phyloP scores from a whole-genome alignment of 2,329 filamentous ascomycete genomes.

The Tolypocladium ovalisporum region DNA sequence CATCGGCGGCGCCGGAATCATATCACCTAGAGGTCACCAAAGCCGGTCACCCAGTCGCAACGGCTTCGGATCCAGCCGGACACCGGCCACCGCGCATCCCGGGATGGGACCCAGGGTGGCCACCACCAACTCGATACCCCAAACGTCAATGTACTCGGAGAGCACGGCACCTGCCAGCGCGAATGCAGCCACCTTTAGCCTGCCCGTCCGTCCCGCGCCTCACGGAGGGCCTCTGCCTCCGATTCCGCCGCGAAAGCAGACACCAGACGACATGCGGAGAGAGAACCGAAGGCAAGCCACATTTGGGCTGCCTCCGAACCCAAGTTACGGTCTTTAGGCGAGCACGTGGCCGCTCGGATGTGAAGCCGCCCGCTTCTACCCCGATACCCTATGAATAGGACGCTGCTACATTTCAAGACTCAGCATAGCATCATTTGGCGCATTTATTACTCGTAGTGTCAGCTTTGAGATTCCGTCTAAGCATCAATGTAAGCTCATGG shows the following conservation, averaged over 20 bases:
- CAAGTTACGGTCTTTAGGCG: constrained; percentile 21
- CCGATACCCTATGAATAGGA: constrained; percentile 1
- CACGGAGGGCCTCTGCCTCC: constrained; percentile 48
- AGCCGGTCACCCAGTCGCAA: constrained; percentile 42
- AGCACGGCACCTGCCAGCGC: constrained; percentile 29
- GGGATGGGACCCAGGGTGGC: constrained; percentile 41
- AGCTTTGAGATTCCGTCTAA: constrained; percentile 5
- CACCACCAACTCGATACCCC: constrained; percentile 43
- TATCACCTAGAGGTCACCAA: constrained; percentile 41
- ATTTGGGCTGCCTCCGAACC: constrained; percentile 37
- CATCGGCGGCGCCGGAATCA: constrained; percentile 45
- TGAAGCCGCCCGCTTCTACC: neutral
- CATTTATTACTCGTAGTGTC: constrained; percentile 11
- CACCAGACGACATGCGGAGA: constrained; percentile 39
- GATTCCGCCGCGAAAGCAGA: constrained; percentile 47
- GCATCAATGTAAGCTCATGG: neutral
- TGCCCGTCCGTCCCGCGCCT: constrained; percentile 55
- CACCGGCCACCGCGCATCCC: constrained; percentile 29
- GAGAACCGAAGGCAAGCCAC: constrained; percentile 43
- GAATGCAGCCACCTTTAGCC: constrained; percentile 41
- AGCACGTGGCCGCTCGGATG: neutral
- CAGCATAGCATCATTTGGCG: constrained; percentile 22
- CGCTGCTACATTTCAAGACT: constrained; percentile 9
- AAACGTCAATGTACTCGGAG: constrained; percentile 27
- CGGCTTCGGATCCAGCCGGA: constrained; percentile 34